These are phyloP conservation scores for Coniella vitis DNA, from an alignment of 2,329 filamentous ascomycete species.

Conservation along the genomic window DNA sequence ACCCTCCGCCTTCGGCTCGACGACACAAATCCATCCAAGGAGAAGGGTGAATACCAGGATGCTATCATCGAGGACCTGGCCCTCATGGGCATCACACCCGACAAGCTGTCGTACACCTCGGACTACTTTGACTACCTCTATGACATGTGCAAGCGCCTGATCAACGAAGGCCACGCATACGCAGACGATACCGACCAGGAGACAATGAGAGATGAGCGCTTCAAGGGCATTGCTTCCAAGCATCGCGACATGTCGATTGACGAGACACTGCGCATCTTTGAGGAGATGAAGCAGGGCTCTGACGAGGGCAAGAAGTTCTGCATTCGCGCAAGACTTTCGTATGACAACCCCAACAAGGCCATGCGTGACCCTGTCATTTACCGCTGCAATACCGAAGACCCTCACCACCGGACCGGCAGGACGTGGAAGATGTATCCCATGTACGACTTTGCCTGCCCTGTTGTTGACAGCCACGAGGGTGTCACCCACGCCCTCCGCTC, in stretches of 20 bases:
- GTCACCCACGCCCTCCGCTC: conserved; percentile 78
- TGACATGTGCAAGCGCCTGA: conserved; percentile 74
- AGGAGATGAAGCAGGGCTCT: conserved; percentile 86
- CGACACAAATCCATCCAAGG: conserved; percentile 94
- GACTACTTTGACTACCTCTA: conserved; percentile 95
- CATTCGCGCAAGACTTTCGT: conserved; percentile 89
- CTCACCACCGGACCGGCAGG: conserved; percentile 71
- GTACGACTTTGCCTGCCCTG: conserved; percentile 80
- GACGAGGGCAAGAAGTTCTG: conserved; percentile 78
- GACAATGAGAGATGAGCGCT: conserved; percentile 77
- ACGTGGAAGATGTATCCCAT: conserved; percentile 83
- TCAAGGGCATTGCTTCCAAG: conserved; percentile 75
- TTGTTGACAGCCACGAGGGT: conserved; percentile 74
- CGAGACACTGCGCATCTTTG: conserved; percentile 79
- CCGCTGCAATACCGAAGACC: conserved; percentile 67
- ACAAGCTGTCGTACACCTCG: conserved; percentile 80
- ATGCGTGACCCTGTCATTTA: conserved; percentile 97
- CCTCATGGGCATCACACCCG: conserved; percentile 86
- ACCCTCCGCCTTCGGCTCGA: conserved; percentile 89
- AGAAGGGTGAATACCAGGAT: conserved; percentile 95
- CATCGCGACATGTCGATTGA: conserved; percentile 72
- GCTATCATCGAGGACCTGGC: conserved; percentile 86
- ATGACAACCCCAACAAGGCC: conserved; percentile 89
- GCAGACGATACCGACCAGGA: conserved; percentile 91
- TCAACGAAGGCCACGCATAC: conserved; percentile 83